Base-by-base conservation (phyloP, 805 yeast genomes). In the Candida insectalens region DNA sequence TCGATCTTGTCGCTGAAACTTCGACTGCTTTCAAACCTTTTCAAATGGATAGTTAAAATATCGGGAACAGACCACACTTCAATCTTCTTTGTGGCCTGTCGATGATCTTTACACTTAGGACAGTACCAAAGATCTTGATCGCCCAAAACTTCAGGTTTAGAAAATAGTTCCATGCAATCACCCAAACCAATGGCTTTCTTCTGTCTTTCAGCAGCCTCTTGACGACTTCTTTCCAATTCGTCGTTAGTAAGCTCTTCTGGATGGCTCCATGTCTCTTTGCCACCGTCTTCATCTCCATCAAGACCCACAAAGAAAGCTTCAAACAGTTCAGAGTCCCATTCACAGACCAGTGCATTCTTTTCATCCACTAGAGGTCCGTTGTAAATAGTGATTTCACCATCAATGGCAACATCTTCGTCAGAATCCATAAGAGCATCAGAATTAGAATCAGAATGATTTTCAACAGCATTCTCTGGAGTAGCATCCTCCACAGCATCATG, bases 21-120 rank as follows among this genome's bases (percentile, higher is more conserved):
- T 35, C 87, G 62, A 23, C 83, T 83, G 45, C 78, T 83, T 46
- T 85, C 87, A 58, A 89, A 89, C 43, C 98, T 65, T 53, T 89
- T 92, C 51, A 89, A 65, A 54, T 92, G 97, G 33, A 89, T 80
- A 1, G 94, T 77, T 41, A 92, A 63, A 19, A 92, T 74, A 51
- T 92, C 96, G 1, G 97, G 97, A 1, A 83, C 76, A n/a, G 77
- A 71, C 97, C 97, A 92, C 14, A 89, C 60, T 55, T 87, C 94
- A 35, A 92, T 80, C 29, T 83, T 80, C 49, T 92, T 89, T 2
- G 94, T 76, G 1, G 97, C 97, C 45, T 83, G 85, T 38, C 87
- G 72, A 48, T 85, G 95, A 34, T 83, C 92, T 47, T 82, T 75
- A 62, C 98, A 89, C 9, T 64, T 59, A 1, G 96, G 94, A 55